phyloP scores from a whole-genome alignment of 805 yeast species.

The Candida corydali region DNA sequence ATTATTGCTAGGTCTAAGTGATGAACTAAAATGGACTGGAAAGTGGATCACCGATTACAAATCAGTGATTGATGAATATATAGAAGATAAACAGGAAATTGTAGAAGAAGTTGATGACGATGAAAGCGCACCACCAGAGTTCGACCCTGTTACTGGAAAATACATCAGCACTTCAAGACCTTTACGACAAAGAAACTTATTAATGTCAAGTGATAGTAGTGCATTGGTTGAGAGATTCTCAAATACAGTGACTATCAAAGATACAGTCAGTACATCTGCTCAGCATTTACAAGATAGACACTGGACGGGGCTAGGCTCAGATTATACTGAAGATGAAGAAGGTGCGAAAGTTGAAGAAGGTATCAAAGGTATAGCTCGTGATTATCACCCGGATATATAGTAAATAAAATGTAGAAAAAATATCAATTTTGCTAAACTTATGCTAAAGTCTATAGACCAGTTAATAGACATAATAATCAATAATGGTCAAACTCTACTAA shows the following conservation, averaged over 20 bases:
- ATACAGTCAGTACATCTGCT: slow-evolving; percentile 89
- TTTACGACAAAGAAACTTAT: slow-evolving; percentile 58
- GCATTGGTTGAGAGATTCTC: slow-evolving; percentile 56
- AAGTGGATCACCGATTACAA: slow-evolving; percentile 83
- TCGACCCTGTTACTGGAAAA: slow-evolving; percentile 84
- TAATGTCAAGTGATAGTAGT: slow-evolving; percentile 44
- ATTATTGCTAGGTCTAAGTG: slow-evolving; percentile 70
- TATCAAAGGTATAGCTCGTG: slow-evolving; percentile 83
- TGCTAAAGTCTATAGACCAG: slow-evolving; percentile 7
- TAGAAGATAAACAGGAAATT: slow-evolving; percentile 23
- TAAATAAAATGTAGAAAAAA: too few relatives aligned
- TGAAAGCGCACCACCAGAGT: slow-evolving; percentile 65
- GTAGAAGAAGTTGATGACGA: slow-evolving; percentile 20
- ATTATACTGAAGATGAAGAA: slow-evolving; percentile 48
- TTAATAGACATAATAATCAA: background rate
- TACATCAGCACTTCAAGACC: slow-evolving; percentile 71
- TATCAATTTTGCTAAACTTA: slow-evolving; percentile 1
- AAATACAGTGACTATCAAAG: slow-evolving; percentile 58
- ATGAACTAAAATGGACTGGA: slow-evolving; percentile 85
- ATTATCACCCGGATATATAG: slow-evolving; percentile 43
- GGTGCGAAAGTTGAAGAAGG: slow-evolving; percentile 87
- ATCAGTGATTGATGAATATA: slow-evolving; percentile 43
- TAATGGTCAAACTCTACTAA: slow-evolving; percentile 1
- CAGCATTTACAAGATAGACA: slow-evolving; percentile 60
- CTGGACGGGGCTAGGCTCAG: slow-evolving; percentile 94